Evolutionary conservation across 192 early-diverging fungal species (phyloP).

Genomic region (Backusella macrospora): DNA sequence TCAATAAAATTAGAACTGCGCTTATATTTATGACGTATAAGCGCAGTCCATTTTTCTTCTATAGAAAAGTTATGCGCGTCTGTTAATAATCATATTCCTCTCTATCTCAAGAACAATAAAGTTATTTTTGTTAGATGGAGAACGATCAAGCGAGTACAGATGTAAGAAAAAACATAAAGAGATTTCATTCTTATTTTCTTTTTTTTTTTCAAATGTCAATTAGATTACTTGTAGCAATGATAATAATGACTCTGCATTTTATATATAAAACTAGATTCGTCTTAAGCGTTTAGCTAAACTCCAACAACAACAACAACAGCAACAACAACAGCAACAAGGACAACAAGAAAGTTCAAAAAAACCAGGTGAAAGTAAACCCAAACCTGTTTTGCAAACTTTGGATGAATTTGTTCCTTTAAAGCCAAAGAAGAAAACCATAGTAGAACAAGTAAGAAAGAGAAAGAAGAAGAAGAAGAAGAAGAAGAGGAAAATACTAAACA

Average conservation of each 20-base stretch:
- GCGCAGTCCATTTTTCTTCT: too few relatives aligned
- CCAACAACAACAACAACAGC: slow-evolving; percentile 36
- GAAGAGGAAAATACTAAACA: neutral
- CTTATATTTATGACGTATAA: too few relatives aligned
- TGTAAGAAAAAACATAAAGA: too few relatives aligned
- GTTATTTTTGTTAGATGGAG: too few relatives aligned
- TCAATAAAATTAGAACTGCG: too few relatives aligned
- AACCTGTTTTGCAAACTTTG: slow-evolving; percentile 2
- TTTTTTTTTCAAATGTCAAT: neutral
- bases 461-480: neutral
- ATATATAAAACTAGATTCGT: slow-evolving; percentile 52
- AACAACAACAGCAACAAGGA: slow-evolving; percentile 14
- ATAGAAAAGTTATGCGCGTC: too few relatives aligned
- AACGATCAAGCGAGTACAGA: too few relatives aligned
- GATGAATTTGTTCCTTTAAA: slow-evolving; percentile 19
- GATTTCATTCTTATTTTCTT: too few relatives aligned
- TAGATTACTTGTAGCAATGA: neutral
- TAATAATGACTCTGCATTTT: neutral
- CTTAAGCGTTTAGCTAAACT: slow-evolving; percentile 67
- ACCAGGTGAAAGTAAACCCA: neutral
- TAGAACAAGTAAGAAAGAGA: neutral
- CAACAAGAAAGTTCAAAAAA: neutral
- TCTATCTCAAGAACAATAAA: too few relatives aligned
- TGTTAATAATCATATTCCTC: too few relatives aligned
- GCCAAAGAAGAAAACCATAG: neutral